phyloP scores from a whole-genome alignment of 495 filamentous ascomycete genomes.

The Aspergillus conjunctus region DNA sequence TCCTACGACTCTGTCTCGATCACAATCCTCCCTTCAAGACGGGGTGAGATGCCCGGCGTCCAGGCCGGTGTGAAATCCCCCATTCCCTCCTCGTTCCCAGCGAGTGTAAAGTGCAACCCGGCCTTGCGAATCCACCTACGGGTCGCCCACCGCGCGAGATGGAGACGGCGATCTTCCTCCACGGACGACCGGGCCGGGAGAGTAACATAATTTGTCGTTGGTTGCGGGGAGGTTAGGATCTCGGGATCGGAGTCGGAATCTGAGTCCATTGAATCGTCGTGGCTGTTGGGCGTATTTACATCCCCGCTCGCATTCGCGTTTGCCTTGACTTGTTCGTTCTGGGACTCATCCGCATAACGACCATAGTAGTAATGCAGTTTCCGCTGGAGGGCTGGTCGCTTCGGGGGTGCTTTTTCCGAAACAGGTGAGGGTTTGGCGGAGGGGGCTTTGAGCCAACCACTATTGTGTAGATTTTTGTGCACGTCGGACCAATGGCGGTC shows the following conservation, averaged over 20 bases:
- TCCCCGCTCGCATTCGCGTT: slow-evolving; percentile 13
- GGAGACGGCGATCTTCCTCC: slow-evolving; percentile 43
- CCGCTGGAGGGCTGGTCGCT: slow-evolving; percentile 31
- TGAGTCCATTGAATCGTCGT: slow-evolving; percentile 44
- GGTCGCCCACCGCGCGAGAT: slow-evolving; percentile 61
- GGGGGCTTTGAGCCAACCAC: slow-evolving; percentile 42
- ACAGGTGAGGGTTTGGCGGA: slow-evolving; percentile 30
- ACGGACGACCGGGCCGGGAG: slow-evolving; percentile 38
- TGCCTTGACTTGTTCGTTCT: slow-evolving; percentile 15
- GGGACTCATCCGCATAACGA: slow-evolving; percentile 39
- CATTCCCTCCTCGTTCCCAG: slow-evolving; percentile 46
- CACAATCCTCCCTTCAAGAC: slow-evolving; percentile 73
- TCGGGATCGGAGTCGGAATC: slow-evolving; percentile 51
- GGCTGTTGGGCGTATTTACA: slow-evolving; percentile 21
- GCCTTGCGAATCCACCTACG: slow-evolving; percentile 75
- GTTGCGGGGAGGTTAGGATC: slow-evolving; percentile 38
- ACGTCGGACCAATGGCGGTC: slow-evolving; percentile 64
- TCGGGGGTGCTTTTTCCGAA: slow-evolving; percentile 31
- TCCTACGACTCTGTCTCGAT: slow-evolving; percentile 27
- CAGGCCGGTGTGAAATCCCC: slow-evolving; percentile 65
- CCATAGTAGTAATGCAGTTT: slow-evolving; percentile 43
- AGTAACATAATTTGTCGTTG: slow-evolving; percentile 46
- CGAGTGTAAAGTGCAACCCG: slow-evolving; percentile 48
- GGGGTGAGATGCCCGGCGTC: slow-evolving; percentile 77
- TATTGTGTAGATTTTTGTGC: slow-evolving; percentile 53